Base-by-base conservation (phyloP, 1,284 basidiomycete species). In the Dichomitus squalens region DNA sequence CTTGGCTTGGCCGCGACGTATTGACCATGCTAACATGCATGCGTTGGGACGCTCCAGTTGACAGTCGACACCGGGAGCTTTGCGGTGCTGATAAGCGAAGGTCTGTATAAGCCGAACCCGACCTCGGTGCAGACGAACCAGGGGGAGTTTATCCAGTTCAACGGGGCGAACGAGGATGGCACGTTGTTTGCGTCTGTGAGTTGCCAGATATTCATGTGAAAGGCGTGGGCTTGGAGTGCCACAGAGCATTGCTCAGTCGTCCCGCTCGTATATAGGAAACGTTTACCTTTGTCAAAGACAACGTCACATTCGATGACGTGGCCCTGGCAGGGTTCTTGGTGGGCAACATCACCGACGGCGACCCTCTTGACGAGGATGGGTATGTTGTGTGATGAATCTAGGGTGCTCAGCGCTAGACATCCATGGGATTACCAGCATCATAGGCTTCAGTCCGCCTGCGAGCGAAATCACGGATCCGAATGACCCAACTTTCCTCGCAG, bases 371-470 rank as follows among this genome's bases (percentile, higher is more conserved):
- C 0, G 52, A 36, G n/a, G 52, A 53, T 9, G 52, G 52, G 52
- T 53, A 8, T 12, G 52, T 48, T 4, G 7, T 4, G 7, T 4
- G 1, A 36, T 9, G 4, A 4, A 4, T 31, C 12, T 34, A 9
- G 18, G 4, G 4, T 4, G 4, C 7, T n/a, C 6, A 14, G 12
- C 12, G 47, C 20, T 36, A 16, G 20, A 14, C 16, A 5, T 35
- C 7, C 0, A 2, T 27, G 16, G 8, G 7, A 2, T 12, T 21
- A 27, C 14, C 20, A 53, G 52, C 18, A 31, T 53, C 3, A 31
- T 48, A 23, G 52, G 52, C 14, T 48, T 53, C 35, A 53, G 52
- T n/a, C 60, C 60, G 27, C 60, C 60, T 0, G 53, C 57, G 6
- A 56, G 57, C 6, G 44, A 44, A 8, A 53, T 57, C 44, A 58